Evolutionary conservation across 148 eudicot species (phyloP).

Genomic region (Nepenthes gracilis): DNA sequence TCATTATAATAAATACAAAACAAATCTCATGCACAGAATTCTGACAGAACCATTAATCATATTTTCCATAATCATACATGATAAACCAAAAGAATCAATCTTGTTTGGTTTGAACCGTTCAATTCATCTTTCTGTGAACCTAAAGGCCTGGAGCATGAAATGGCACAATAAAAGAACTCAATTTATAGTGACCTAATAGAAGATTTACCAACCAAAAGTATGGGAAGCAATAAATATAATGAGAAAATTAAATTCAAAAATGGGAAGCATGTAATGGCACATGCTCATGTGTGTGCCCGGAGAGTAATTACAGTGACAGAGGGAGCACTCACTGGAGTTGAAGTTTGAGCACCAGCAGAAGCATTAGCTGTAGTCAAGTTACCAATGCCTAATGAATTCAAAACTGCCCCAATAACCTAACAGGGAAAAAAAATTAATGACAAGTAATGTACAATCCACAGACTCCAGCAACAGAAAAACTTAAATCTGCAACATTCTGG

Average conservation of each 20-base stretch:
- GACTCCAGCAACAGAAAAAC: slow-evolving; percentile 3
- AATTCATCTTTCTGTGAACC: too few relatives aligned
- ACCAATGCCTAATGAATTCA: slow-evolving; percentile 76
- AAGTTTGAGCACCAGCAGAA: slow-evolving; percentile 25
- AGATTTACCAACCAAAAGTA: too few relatives aligned
- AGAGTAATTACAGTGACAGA: slow-evolving; percentile 10
- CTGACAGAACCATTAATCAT: too few relatives aligned
- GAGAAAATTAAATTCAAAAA: too few relatives aligned
- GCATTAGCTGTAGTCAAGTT: slow-evolving; percentile 23
- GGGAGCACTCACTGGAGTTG: slow-evolving; percentile 18
- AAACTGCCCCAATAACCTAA: slow-evolving; percentile 88
- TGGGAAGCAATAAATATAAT: too few relatives aligned
- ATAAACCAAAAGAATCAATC: too few relatives aligned
- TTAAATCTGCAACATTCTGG: neutral
- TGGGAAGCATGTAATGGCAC: neutral
- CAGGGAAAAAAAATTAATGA: neutral
- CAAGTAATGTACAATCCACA: neutral
- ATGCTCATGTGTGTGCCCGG: too few relatives aligned
- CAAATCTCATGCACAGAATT: too few relatives aligned
- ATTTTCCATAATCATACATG: too few relatives aligned
- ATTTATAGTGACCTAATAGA: neutral
- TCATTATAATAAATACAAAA: too few relatives aligned
- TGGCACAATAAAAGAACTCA: slow-evolving; percentile 2
- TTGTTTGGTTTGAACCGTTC: too few relatives aligned
- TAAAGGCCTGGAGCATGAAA: too few relatives aligned